Evolutionary conservation across 768 basidiomycete genomes (phyloP), one percentile per base, ranked within the genome.

Genomic region (Pulveroboletus sp.): DNA sequence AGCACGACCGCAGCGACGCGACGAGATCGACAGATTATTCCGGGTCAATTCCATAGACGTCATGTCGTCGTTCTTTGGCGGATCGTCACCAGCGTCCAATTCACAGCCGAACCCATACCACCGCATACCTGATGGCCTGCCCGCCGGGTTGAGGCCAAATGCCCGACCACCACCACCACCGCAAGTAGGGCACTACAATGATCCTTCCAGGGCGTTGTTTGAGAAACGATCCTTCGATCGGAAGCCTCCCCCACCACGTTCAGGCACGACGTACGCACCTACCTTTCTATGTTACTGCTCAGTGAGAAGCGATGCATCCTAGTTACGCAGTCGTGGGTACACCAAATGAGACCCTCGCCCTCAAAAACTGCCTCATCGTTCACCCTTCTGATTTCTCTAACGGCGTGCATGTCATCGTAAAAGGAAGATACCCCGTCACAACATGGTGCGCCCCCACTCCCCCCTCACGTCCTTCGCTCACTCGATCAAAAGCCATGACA

Each of bases 301-400:
- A n/a, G 14, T 42, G 9, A 21, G 38, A 18, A 43, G 40, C 18
- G 1, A 36, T 33, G 13, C 39, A 21, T 39, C 13, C 8, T 44
- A 83, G 81, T 43, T 87, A 75, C 57, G 66, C 61, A 26, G 83
- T 92, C 46, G 79, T 79, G 5, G 66, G 72, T 15, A 77, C 80
- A 47, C 86, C 89, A 0, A 82, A 74, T 49, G 80, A 84, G 43
- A 68, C 76, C 1, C 76, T 92, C 24, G 93, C 92, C 0, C 73
- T 92, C 51, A 78, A 82, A 15, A 95, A 94, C 66, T 83, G 89
- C 57, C 64, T 95, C 14, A 80, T 94, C 39, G 89, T 91, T 27
- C 74, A 89, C 66, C 82, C 86, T 1, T 71, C 75, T 5, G 92
- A 96, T 68, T 94, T 94, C 61, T 68, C 70, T 8, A 71, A 80